phyloP scores from a whole-genome alignment of 345 rosid species.

The Combretum micranthum region DNA sequence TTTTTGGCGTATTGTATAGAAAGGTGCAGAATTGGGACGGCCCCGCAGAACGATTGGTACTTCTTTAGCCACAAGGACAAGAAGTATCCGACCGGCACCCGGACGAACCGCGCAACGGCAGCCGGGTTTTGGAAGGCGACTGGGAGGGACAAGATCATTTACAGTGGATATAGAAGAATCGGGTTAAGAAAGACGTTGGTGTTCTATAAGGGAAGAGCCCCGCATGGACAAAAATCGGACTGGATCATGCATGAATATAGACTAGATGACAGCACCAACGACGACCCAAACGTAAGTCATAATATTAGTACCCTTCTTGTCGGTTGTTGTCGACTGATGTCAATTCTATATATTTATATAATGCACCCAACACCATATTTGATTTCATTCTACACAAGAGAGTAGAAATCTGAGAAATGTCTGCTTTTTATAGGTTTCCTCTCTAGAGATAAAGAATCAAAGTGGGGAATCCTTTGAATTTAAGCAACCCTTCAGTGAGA shows the following conservation, averaged over 20 bases:
- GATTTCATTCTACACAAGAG: too few species aligned
- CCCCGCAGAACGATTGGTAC: constrained; percentile 98
- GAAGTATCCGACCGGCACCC: constrained; percentile 90
- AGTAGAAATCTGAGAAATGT: too few species aligned
- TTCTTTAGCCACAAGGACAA: constrained; percentile 98
- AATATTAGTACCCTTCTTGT: not conserved
- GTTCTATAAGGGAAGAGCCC: constrained; percentile 92
- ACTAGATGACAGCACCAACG: constrained; percentile 52
- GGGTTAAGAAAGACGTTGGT: constrained; percentile 93
- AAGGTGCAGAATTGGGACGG: constrained; percentile 83
- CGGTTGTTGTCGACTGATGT: not conserved
- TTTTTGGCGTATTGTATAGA: constrained; percentile 40
- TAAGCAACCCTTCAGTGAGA: too few species aligned
- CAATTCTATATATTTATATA: not conserved
- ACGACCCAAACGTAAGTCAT: constrained; percentile 36
- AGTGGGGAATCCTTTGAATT: too few species aligned
- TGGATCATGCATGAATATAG: constrained; percentile 99
- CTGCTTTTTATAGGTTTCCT: too few species aligned
- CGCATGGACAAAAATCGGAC: constrained; percentile 92
- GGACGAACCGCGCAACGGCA: constrained; percentile 90
- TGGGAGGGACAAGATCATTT: constrained; percentile 91
- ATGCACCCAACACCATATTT: not conserved
- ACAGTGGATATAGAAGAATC: constrained; percentile 56
- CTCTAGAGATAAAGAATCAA: too few species aligned
- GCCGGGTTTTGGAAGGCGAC: constrained; percentile 99